Evolutionary conservation across 495 filamentous ascomycete species (phyloP).

Genomic region (Neurospora pannonica): DNA sequence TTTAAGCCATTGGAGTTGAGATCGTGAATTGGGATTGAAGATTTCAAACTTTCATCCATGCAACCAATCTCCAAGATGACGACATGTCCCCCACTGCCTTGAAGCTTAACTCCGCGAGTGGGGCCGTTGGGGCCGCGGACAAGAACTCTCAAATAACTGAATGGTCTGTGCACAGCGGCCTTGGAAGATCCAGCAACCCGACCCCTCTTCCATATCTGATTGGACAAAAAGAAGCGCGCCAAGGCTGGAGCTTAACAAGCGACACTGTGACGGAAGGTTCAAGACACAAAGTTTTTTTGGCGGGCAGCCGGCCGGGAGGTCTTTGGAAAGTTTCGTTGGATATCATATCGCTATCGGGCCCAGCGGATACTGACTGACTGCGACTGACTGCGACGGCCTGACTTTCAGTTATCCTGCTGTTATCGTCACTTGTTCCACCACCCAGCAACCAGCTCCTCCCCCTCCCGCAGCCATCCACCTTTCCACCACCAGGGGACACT

Average conservation of each 20-base stretch:
- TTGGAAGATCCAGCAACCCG: background rate
- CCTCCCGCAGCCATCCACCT: background rate
- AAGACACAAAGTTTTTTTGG: background rate
- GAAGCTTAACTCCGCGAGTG: background rate
- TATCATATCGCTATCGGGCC: background rate
- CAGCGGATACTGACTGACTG: background rate
- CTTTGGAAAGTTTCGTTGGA: background rate
- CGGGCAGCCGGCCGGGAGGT: background rate
- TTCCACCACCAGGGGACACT: background rate
- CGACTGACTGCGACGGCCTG: background rate
- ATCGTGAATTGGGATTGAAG: background rate
- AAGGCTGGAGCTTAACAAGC: background rate
- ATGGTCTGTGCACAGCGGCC: background rate
- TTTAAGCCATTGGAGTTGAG: background rate
- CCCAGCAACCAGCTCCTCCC: background rate
- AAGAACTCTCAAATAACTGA: background rate
- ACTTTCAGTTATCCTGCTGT: background rate
- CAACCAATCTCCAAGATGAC: constrained; percentile 3
- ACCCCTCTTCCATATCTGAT: background rate
- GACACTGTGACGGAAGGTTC: background rate
- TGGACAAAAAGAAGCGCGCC: background rate
- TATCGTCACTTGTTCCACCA: background rate
- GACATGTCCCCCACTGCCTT: constrained; percentile 9
- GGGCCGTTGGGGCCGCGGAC: background rate
- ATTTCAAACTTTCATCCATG: background rate